Base-by-base conservation (phyloP, 768 basidiomycete species). In the Harrya chromipes region DNA sequence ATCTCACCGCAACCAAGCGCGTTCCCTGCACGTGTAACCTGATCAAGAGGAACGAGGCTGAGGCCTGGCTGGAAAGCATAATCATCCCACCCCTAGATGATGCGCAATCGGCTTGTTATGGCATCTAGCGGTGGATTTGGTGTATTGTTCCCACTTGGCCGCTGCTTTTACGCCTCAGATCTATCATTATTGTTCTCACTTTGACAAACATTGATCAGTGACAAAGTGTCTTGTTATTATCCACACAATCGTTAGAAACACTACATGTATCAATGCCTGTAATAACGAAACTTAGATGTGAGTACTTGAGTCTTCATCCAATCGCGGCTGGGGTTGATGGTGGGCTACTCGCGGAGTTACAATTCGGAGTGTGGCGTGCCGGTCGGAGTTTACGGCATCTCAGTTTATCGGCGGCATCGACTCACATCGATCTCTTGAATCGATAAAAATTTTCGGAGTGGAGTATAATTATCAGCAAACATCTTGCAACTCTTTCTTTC, bases 381-480 rank as follows among this genome's bases (percentile, higher is more conserved):
- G 69, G 57, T 56, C 70, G 63, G 70, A 74, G 76, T 78, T 73
- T 72, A 63, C 67, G 56, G 57, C 57, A 65, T 67, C 71, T 76
- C 76, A 77, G 66, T 74, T 74, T 74, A 65, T 66, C 64, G 76
- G 71, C 72, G 70, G 44, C 53, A 64, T 63, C 62, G 59, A 63
- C 75, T 80, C 75, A 76, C 70, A 80, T 79, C 74, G 80, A 82
- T 81, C 73, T 81, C 73, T 77, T 71, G 72, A 62, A 79, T 79
- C 75, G 80, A 82, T 82, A 76, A 81, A 83, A 79, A 72, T 69
- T 78, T 78, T 78, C 74, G 71, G 65, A 69, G 69, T 64, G 64
- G 65, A 62, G 74, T 82, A 80, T 81, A 82, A 82, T 75, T 77
- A 78, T 77, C 68, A 66, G 72, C 75, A 78, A 78, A 78, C 74